A percentile compares a stretch with the other conserved stretches of the same genome.
These are phyloP conservation scores for Talaromyces trachyspermus DNA, from an alignment of 495 filamentous ascomycete genomes.

Conservation along the genomic window DNA sequence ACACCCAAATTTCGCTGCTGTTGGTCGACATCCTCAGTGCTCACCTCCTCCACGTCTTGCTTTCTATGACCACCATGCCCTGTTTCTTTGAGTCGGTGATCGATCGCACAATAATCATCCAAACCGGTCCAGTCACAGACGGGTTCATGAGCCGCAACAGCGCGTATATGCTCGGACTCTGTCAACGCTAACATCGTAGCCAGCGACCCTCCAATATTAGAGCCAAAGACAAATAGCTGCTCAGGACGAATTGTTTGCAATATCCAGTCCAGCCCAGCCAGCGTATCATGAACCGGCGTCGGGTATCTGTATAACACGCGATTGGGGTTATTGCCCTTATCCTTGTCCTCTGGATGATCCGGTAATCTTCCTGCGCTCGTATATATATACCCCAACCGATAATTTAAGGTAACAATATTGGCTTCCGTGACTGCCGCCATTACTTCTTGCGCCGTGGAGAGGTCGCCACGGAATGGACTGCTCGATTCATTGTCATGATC, in stretches of 20 bases:
- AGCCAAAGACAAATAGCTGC: constrained; percentile 41
- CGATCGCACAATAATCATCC: constrained; percentile 27
- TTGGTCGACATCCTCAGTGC: neutral
- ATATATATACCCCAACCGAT: constrained; percentile 36
- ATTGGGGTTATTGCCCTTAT: neutral
- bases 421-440: constrained; percentile 24
- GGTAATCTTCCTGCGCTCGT: constrained; percentile 2
- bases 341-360: too few relatives aligned
- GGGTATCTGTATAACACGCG: constrained; percentile 23
- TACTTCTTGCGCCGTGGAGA: constrained; percentile 12
- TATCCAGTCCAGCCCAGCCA: constrained; percentile 35
- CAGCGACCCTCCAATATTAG: constrained; percentile 48
- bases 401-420: constrained; percentile 35
- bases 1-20: neutral
- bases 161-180: constrained; percentile 38
- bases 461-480: neutral
- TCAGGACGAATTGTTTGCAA: constrained; percentile 20
- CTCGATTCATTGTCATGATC: constrained; percentile 24
- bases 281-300: constrained; percentile 36
- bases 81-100: neutral
- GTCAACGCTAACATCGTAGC: constrained; percentile 54
- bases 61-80: neutral
- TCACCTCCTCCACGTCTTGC: neutral
- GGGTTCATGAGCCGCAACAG: constrained; percentile 28
- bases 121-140: constrained; percentile 36